Percentiles rank a stretch among this genome's conserved stretches.
Conservation (phyloP, 192 early-diverging fungal species). For the Gamsiella multidivaricata region DNA sequence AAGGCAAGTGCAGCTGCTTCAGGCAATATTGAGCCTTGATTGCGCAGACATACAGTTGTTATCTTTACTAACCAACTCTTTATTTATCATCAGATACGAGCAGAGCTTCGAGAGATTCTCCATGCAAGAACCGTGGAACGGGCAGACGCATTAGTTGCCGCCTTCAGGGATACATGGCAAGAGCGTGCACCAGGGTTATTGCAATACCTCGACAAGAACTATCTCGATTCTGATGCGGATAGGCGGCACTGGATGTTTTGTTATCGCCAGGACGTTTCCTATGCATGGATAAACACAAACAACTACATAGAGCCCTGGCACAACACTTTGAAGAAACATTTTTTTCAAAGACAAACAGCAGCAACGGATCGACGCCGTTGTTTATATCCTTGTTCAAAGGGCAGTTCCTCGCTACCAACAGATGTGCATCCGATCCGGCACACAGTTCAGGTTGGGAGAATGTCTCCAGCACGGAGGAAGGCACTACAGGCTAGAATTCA, state of each 20-base stretch:
- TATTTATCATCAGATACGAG: neutral
- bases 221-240: slow-evolving; percentile 8
- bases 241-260: slow-evolving; percentile 31
- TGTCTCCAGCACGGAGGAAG: slow-evolving; percentile 2
- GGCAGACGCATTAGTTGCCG: neutral
- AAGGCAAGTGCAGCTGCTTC: too few species aligned
- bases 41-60: neutral
- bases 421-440: neutral
- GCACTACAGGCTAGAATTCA: neutral
- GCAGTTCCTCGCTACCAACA: slow-evolving; percentile 15
- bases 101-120: slow-evolving; percentile 1
- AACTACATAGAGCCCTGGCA: slow-evolving; percentile 22
- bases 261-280: slow-evolving; percentile 2
- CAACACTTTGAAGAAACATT: slow-evolving; percentile 7
- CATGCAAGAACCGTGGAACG: neutral
- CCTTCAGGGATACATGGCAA: neutral
- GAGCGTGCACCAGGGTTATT: neutral
- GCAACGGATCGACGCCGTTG: slow-evolving; percentile 4
- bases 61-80: neutral
- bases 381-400: slow-evolving; percentile 1
- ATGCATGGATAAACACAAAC: slow-evolving; percentile 13
- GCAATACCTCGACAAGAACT: slow-evolving; percentile 17
- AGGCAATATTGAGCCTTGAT: neutral
- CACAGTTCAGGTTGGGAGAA: slow-evolving; percentile 8
- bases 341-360: slow-evolving; percentile 18